phyloP scores from a whole-genome alignment of 805 yeast species.

The Spencermartinsiella europaea region DNA sequence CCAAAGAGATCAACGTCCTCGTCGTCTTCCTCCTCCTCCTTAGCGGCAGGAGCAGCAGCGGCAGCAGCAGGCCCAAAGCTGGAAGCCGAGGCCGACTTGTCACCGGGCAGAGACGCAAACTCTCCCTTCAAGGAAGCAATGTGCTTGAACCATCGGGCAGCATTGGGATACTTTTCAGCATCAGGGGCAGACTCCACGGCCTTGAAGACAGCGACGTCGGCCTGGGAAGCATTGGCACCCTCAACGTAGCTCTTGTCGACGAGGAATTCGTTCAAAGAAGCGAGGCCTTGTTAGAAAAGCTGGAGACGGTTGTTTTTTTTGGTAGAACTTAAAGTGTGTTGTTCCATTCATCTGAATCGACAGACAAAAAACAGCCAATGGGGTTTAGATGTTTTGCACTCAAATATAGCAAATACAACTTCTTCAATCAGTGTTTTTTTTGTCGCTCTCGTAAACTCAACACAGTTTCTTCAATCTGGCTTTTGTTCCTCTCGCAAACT shows the following conservation, averaged over 20 bases:
- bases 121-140: slow-evolving; percentile 88
- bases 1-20: slow-evolving; percentile 92
- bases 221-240: slow-evolving; percentile 78
- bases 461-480: no score
- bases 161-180: slow-evolving; percentile 81
- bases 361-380: no score
- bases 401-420: no score
- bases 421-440: no score
- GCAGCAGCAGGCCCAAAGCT: slow-evolving; percentile 36
- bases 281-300: slow-evolving; percentile 38
- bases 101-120: slow-evolving; percentile 70
- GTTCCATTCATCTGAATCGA: no score
- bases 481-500: no score
- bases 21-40: slow-evolving; percentile 76
- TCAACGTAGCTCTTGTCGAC: slow-evolving; percentile 92
- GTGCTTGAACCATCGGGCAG: slow-evolving; percentile 98
- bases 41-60: slow-evolving; percentile 55
- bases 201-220: slow-evolving; percentile 90
- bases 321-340: not conserved
- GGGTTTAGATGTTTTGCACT: no score
- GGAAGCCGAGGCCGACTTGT: slow-evolving; percentile 40
- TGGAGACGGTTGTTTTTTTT: no score
- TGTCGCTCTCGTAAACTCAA: no score
- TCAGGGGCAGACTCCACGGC: slow-evolving; percentile 54
- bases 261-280: slow-evolving; percentile 76